Percentiles rank a stretch among this genome's conserved stretches.
Evolutionary conservation across 352 stramenopile species (phyloP).

Genomic region (Pythium scleroteichum): DNA sequence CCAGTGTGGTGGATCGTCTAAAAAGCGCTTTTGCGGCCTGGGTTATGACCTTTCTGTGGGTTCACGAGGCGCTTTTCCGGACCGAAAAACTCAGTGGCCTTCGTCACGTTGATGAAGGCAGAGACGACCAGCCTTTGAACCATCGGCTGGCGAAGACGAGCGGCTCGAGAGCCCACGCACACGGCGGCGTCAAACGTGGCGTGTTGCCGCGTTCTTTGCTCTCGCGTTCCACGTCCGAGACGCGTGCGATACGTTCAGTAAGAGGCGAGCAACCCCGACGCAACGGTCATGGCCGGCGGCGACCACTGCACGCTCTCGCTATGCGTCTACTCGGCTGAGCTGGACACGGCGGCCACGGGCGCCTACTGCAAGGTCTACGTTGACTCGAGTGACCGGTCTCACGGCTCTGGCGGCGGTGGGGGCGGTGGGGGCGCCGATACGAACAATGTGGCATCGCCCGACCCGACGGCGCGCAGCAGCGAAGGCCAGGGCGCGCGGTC

Average conservation of each 20-base stretch:
- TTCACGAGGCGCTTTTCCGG: slow-evolving; percentile 1
- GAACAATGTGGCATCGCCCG: slow-evolving; percentile 16
- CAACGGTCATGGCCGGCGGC: neutral
- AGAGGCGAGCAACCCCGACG: neutral
- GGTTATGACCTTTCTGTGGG: slow-evolving; percentile 6
- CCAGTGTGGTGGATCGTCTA: neutral
- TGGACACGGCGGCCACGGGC: slow-evolving; percentile 23
- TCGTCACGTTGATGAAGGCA: neutral
- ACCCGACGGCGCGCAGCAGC: slow-evolving; percentile 8
- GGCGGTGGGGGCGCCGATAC: too few relatives aligned
- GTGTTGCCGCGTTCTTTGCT: too few relatives aligned
- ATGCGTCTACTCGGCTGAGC: slow-evolving; percentile 29
- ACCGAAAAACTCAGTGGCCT: slow-evolving; percentile 15
- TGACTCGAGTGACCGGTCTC: slow-evolving; percentile 22
- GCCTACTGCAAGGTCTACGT: slow-evolving; percentile 36
- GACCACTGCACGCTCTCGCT: slow-evolving; percentile 28
- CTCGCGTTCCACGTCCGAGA: neutral
- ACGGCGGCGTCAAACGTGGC: neutral
- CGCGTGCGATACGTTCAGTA: neutral
- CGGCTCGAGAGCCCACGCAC: neutral
- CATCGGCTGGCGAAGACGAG: neutral
- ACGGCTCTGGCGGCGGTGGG: slow-evolving; percentile 13
- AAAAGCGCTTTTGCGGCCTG: slow-evolving; percentile 1
- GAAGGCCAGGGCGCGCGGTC: slow-evolving; percentile 9
- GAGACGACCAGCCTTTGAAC: neutral